These are phyloP conservation scores for Phylloporus scabripes DNA, from an alignment of 768 basidiomycete genomes.

Conservation along the genomic window DNA sequence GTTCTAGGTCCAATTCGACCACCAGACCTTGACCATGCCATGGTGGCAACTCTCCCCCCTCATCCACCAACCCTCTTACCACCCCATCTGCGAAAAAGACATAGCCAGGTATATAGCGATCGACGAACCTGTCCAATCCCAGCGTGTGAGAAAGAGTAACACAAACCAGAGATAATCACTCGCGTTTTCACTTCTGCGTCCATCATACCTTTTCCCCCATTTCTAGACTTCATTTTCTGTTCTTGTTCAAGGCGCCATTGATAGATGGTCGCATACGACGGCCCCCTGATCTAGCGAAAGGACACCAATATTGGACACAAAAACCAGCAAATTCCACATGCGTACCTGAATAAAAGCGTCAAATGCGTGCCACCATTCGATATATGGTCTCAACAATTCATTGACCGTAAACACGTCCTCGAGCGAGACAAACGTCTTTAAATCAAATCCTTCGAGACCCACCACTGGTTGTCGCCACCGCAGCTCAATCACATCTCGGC, in stretches of 20 bases:
- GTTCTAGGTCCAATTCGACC: constrained; percentile 49
- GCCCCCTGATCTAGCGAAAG: constrained; percentile 35
- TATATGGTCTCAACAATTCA: constrained; percentile 51
- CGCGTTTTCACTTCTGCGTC: constrained; percentile 67
- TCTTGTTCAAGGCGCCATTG: constrained; percentile 90
- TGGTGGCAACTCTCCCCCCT: constrained; percentile 15
- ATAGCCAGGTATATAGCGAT: constrained; percentile 92
- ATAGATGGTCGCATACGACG: constrained; percentile 57
- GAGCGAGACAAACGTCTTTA: constrained; percentile 36
- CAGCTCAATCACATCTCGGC: constrained; percentile 42
- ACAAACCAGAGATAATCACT: constrained; percentile 12
- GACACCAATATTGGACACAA: neutral
- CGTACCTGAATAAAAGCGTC: constrained; percentile 72
- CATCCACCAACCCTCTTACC: constrained; percentile 25
- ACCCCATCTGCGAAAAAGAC: constrained; percentile 75
- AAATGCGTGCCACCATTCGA: constrained; percentile 63
- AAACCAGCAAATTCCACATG: neutral
- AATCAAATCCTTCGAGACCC: constrained; percentile 30
- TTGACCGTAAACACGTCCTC: constrained; percentile 63
- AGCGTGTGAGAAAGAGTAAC: neutral
- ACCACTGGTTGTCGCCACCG: constrained; percentile 40
- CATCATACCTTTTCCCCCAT: constrained; percentile 86
- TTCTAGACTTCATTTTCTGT: constrained; percentile 76
- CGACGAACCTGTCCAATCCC: constrained; percentile 58
- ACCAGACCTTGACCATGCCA: constrained; percentile 51